phyloP scores from a whole-genome alignment of 352 stramenopile species.

The Aphanomyces invadans region DNA sequence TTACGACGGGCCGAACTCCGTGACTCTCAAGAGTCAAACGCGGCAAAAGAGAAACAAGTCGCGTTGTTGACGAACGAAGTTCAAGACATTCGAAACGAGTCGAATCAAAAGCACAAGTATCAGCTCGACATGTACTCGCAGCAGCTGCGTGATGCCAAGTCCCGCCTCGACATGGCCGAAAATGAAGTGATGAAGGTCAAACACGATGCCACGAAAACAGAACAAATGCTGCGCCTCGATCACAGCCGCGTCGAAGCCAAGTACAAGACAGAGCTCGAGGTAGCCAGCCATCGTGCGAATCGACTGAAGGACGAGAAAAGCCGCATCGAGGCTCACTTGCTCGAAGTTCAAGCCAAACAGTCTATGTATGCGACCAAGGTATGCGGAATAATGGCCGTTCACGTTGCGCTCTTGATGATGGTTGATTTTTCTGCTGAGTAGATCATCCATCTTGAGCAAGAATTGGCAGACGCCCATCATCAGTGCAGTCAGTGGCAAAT shows the following conservation, averaged over 20 bases:
- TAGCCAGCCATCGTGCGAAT: conserved; percentile 37
- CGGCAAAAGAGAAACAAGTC: conserved; percentile 55
- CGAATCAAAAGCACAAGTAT: conserved; percentile 11
- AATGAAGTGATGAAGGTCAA: conserved; percentile 46
- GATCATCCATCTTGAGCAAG: conserved; percentile 44
- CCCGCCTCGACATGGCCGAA: conserved; percentile 1
- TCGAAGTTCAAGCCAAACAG: conserved; percentile 43
- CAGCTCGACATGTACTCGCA: conserved; percentile 20
- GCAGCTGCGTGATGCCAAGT: conserved; percentile 13
- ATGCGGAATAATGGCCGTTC: background rate
- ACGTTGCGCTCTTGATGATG: conserved; percentile 32
- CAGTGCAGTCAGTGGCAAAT: conserved; percentile 51
- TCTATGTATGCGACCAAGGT: conserved; percentile 15
- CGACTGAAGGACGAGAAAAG: conserved; percentile 58
- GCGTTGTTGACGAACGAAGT: conserved; percentile 44
- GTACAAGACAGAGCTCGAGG: conserved; percentile 39
- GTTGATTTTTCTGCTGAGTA: conserved; percentile 32
- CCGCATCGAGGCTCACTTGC: conserved; percentile 37
- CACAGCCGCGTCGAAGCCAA: conserved; percentile 2
- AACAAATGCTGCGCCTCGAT: conserved; percentile 9
- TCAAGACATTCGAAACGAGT: background rate
- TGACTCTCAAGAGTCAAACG: conserved; percentile 51
- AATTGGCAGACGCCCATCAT: conserved; percentile 50
- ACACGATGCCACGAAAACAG: conserved; percentile 5
- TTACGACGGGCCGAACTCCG: conserved; percentile 46